Conservation (phyloP, 257 asterid genomes). For the Hygrophila difformis region DNA sequence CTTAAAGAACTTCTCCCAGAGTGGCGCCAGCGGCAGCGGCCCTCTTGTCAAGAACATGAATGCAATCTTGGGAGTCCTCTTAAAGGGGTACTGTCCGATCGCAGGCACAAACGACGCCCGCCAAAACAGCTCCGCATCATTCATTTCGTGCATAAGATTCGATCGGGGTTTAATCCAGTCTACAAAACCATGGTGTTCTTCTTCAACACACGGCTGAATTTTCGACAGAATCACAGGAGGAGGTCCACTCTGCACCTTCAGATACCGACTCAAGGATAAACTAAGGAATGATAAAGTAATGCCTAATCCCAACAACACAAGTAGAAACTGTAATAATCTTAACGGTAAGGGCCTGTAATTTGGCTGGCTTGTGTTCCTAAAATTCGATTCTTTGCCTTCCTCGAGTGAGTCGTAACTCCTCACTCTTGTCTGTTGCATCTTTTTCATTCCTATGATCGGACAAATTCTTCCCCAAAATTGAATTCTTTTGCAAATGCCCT, state of each 20-base stretch:
- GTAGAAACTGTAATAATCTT: too few species aligned
- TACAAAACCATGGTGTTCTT: too few species aligned
- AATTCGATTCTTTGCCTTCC: too few species aligned
- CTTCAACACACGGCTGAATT: constrained; percentile 52
- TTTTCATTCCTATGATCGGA: too few species aligned
- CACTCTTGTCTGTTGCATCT: too few species aligned
- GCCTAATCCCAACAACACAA: constrained; percentile 63
- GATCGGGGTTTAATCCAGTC: constrained; percentile 54
- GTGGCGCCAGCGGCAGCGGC: constrained; percentile 71
- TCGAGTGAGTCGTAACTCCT: too few species aligned
- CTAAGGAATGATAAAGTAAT: constrained; percentile 52
- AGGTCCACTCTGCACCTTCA: constrained; percentile 41
- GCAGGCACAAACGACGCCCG: constrained; percentile 60
- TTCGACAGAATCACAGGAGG: constrained; percentile 27
- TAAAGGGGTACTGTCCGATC: constrained; percentile 55
- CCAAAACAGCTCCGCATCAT: constrained; percentile 71
- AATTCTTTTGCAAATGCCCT: too few species aligned
- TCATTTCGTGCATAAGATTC: constrained; percentile 50
- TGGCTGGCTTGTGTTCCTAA: too few species aligned
- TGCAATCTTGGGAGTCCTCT: constrained; percentile 67
- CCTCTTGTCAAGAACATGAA: constrained; percentile 96
- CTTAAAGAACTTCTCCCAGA: constrained; percentile 75
- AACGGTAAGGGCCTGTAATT: too few species aligned
- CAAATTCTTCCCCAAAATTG: too few species aligned
- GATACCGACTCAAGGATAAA: constrained; percentile 43